Percentiles rank a stretch among this genome's conserved stretches.
Conservation (phyloP, 805 yeast genomes). For the Dipodascus albidus region DNA sequence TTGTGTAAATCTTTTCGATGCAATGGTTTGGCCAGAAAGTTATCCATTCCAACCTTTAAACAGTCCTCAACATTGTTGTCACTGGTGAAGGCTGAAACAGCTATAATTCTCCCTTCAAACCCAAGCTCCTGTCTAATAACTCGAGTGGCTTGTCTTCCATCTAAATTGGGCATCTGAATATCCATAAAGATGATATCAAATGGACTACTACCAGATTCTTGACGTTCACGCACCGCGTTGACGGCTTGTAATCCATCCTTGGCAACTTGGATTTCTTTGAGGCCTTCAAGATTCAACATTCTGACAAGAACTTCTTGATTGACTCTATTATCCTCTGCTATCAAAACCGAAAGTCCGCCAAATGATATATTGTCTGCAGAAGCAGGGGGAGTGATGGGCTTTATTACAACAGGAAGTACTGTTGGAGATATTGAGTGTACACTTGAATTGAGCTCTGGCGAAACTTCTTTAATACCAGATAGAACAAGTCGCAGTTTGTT, state of each 20-base stretch:
- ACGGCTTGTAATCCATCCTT: constrained; percentile 85
- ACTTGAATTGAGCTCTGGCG: not conserved
- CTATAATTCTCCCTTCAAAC: constrained; percentile 71
- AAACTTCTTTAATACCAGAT: not conserved
- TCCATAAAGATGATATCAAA: constrained; percentile 89
- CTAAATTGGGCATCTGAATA: constrained; percentile 93
- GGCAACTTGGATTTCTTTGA: constrained; percentile 58
- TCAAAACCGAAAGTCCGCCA: constrained; percentile 38
- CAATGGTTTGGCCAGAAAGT: constrained; percentile 81
- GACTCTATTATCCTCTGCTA: constrained; percentile 90
- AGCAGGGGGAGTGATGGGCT: not conserved
- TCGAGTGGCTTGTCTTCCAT: constrained; percentile 77
- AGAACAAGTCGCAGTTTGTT: not conserved
- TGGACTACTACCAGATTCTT: constrained; percentile 24
- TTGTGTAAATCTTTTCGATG: constrained; percentile 56
- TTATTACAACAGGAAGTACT: constrained; percentile 29
- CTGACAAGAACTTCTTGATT: constrained; percentile 83
- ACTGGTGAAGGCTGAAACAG: constrained; percentile 92
- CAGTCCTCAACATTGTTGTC: constrained; percentile 81
- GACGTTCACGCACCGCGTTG: constrained; percentile 42
- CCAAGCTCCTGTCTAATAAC: constrained; percentile 53
- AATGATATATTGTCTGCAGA: not conserved
- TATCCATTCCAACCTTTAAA: constrained; percentile 79
- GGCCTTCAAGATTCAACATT: constrained; percentile 74
- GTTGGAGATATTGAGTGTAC: not conserved